Percentiles rank a stretch among this genome's conserved stretches.
Evolutionary conservation across 169 alveolate genomes (phyloP).

Genomic region (Cryptosporidium felis): DNA sequence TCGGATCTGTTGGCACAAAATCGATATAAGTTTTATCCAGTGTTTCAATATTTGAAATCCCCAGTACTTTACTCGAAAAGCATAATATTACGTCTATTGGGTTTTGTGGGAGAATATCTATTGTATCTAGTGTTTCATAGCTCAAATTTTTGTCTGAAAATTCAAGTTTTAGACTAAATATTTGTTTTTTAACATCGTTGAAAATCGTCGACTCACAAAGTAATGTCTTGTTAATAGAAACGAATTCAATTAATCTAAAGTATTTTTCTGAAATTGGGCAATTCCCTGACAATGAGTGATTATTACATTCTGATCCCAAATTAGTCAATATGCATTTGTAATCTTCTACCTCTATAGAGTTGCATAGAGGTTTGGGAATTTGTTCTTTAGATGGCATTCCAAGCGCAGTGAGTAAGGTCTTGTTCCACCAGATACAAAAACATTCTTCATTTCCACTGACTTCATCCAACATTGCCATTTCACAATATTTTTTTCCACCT

Average conservation of each 20-base stretch:
- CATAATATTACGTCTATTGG: not conserved
- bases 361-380: too few species aligned
- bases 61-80: conserved; percentile 25
- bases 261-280: conserved; percentile 40
- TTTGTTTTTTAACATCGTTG: not conserved
- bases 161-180: conserved; percentile 1
- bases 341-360: too few species aligned
- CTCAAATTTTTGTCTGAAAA: not conserved
- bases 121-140: conserved; percentile 26
- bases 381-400: not conserved
- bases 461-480: conserved; percentile 55
- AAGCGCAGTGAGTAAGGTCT: not conserved
- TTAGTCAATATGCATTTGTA: not conserved
- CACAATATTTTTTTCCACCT: conserved; percentile 40
- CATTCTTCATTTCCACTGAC: conserved; percentile 30
- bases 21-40: not conserved
- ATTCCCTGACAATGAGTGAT: not conserved
- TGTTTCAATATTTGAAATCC: not conserved
- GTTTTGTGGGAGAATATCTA: conserved; percentile 62
- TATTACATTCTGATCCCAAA: not conserved
- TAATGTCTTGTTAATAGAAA: not conserved
- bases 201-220: conserved; percentile 3
- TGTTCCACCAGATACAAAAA: conserved; percentile 34
- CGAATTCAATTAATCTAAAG: conserved; percentile 3
- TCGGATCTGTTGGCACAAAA: not conserved